These are phyloP conservation scores for Daldinia loculata DNA, from an alignment of 495 filamentous ascomycete genomes.

Conservation along the genomic window DNA sequence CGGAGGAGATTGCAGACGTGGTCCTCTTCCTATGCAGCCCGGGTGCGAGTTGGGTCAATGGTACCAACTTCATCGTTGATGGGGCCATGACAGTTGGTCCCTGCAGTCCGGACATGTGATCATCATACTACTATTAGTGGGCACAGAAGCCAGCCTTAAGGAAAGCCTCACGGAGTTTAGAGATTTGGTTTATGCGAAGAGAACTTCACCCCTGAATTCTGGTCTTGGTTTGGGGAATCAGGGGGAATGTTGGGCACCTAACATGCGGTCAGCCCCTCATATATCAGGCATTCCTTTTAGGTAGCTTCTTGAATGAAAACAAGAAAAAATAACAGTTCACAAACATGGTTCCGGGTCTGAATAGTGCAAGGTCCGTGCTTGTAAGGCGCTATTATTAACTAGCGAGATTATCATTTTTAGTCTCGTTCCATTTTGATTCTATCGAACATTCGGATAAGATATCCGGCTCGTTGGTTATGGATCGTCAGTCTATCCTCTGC, in stretches of 20 bases:
- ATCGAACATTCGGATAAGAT: too few species aligned
- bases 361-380: not conserved
- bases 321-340: not conserved
- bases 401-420: not conserved
- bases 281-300: not conserved
- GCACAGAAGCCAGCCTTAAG: not conserved
- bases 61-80: slow-evolving; percentile 4
- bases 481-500: not conserved
- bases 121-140: slow-evolving; percentile 1
- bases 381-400: not conserved
- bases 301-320: not conserved
- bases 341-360: not conserved
- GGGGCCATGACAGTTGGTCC: slow-evolving; percentile 10
- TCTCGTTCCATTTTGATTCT: not conserved
- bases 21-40: slow-evolving; percentile 13
- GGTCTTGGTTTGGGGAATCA: not conserved
- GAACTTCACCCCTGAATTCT: not conserved
- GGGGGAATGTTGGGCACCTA: not conserved
- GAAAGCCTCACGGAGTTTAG: not conserved
- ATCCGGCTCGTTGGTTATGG: too few species aligned
- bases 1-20: slow-evolving; percentile 9
- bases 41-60: slow-evolving; percentile 4
- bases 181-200: not conserved
- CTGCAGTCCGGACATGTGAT: slow-evolving; percentile 1
- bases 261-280: not conserved